These are phyloP conservation scores for Myxozyma neotropica DNA, from an alignment of 805 yeast genomes.

Conservation along the genomic window DNA sequence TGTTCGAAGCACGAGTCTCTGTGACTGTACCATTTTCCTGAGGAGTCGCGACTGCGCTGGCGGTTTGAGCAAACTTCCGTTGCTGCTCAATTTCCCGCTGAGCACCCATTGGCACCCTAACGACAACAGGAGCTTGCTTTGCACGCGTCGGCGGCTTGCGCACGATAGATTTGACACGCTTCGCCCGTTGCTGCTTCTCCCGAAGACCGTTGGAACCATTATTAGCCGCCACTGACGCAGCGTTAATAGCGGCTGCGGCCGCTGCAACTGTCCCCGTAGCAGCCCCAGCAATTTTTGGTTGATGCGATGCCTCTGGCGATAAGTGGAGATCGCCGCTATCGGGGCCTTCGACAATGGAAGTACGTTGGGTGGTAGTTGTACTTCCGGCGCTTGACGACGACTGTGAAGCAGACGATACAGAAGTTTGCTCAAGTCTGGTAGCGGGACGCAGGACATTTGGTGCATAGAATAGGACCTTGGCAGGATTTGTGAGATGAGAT, in stretches of 20 bases:
- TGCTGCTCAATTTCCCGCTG: constrained; percentile 37
- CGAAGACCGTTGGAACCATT: neutral
- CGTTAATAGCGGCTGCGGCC: constrained; percentile 3
- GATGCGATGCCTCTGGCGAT: constrained; percentile 13
- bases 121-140: constrained; percentile 36
- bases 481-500: constrained; percentile 12
- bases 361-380: constrained; percentile 1
- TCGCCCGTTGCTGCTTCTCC: constrained; percentile 11
- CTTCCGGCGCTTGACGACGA: neutral
- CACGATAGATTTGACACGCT: constrained; percentile 28
- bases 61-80: constrained; percentile 31
- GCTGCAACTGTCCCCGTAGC: constrained; percentile 1
- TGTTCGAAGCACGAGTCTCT: neutral
- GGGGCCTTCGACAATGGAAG: constrained; percentile 10
- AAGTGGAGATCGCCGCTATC: constrained; percentile 22
- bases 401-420: neutral
- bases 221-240: neutral
- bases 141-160: constrained; percentile 20
- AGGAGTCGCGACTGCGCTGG: neutral
- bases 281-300: neutral
- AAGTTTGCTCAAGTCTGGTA: neutral
- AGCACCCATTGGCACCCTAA: constrained; percentile 37
- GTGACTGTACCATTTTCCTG: neutral
- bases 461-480: constrained; percentile 23
- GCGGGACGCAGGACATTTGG: neutral